Conservation (phyloP, 2,329 filamentous ascomycete genomes). For the Fusarium sp. region DNA sequence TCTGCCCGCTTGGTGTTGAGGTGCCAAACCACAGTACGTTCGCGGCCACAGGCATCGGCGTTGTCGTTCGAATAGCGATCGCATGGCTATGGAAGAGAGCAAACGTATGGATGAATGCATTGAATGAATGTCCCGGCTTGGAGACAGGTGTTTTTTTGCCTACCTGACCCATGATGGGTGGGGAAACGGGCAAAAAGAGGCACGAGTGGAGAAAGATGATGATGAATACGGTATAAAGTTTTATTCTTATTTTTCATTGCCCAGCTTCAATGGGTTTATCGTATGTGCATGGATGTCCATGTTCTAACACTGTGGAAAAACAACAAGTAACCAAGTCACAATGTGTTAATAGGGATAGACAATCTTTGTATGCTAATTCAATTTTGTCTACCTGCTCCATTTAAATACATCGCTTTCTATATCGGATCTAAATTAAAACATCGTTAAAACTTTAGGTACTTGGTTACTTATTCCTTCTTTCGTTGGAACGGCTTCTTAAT, state of each 20-base stretch:
- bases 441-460: background rate
- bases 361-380: background rate
- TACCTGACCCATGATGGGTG: slow-evolving; percentile 13
- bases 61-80: slow-evolving; percentile 11
- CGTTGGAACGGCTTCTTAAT: slow-evolving; percentile 42
- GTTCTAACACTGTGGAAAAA: background rate
- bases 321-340: background rate
- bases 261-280: background rate
- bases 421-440: background rate
- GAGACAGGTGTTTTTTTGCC: slow-evolving; percentile 1
- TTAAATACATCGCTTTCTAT: background rate
- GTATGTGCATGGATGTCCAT: background rate
- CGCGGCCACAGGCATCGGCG: slow-evolving; percentile 6
- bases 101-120: slow-evolving; percentile 17
- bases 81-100: slow-evolving; percentile 12
- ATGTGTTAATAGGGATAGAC: background rate
- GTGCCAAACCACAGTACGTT: slow-evolving; percentile 26
- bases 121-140: slow-evolving; percentile 7
- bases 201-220: slow-evolving; percentile 8
- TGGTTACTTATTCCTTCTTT: slow-evolving; percentile 22
- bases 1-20: slow-evolving; percentile 18
- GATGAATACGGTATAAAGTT: slow-evolving; percentile 33
- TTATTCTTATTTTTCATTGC: slow-evolving; percentile 31
- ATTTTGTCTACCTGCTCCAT: slow-evolving; percentile 6
- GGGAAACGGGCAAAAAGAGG: slow-evolving; percentile 15